phyloP scores from a whole-genome alignment of 1,139 yeast genomes.

The Debaryomycetaceae sp. region DNA sequence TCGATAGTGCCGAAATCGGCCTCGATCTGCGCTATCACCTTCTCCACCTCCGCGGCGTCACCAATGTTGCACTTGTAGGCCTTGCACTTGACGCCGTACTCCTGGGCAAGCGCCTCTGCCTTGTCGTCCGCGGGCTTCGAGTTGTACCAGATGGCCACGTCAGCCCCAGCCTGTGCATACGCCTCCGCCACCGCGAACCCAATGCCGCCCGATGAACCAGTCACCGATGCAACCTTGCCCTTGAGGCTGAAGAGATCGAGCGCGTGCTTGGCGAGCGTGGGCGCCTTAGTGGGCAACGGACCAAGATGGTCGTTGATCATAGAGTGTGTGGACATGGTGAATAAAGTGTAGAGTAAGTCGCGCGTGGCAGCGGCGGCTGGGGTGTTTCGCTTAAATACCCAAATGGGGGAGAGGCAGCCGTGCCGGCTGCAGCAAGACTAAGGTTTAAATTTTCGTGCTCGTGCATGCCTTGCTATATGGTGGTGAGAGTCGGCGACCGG shows the following conservation, averaged over 20 bases:
- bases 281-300: constrained; percentile 26
- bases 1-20: constrained; percentile 75
- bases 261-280: constrained; percentile 25
- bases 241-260: constrained; percentile 60
- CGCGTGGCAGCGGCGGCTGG: background rate
- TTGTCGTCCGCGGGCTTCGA: constrained; percentile 53
- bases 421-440: too few species aligned
- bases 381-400: background rate
- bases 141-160: constrained; percentile 73
- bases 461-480: too few species aligned
- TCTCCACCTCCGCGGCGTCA: constrained; percentile 54
- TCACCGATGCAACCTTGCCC: constrained; percentile 84
- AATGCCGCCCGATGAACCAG: constrained; percentile 85
- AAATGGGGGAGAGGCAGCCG: too few species aligned
- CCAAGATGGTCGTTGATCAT: constrained; percentile 23
- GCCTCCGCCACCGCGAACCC: constrained; percentile 84
- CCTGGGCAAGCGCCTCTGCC: constrained; percentile 53
- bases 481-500: too few species aligned
- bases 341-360: background rate
- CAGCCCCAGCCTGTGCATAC: constrained; percentile 88
- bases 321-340: constrained; percentile 10
- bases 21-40: constrained; percentile 53
- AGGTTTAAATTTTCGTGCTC: too few species aligned
- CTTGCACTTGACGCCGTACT: constrained; percentile 61
- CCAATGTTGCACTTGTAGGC: constrained; percentile 74